Evolutionary conservation across 2,329 filamentous ascomycete species (phyloP).

Genomic region (Parafenestella ontariensis): DNA sequence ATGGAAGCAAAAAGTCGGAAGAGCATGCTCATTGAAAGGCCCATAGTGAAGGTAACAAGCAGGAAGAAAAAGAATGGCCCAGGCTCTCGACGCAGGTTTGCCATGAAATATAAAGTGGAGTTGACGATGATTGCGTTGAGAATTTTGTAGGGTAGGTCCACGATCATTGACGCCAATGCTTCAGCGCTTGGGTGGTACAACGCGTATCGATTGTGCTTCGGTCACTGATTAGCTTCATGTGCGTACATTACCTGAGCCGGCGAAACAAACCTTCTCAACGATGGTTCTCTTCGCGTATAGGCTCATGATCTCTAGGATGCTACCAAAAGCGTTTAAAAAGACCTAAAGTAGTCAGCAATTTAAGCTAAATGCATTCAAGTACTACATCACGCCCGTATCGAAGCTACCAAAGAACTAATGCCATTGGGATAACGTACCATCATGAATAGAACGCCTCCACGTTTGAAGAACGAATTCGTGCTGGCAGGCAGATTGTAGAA

Average conservation of each 20-base stretch:
- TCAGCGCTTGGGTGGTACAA: conserved; percentile 89
- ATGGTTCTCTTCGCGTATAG: conserved; percentile 85
- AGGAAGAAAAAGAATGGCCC: conserved; percentile 84
- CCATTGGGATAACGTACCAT: conserved; percentile 47
- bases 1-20: conserved; percentile 78
- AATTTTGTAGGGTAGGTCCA: conserved; percentile 81
- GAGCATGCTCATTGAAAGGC: conserved; percentile 79
- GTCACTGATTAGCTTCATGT: conserved; percentile 2
- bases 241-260: too few relatives aligned
- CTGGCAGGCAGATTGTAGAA: conserved; percentile 61
- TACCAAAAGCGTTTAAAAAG: conserved; percentile 64
- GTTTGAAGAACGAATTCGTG: conserved; percentile 61
- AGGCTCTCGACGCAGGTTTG: conserved; percentile 73
- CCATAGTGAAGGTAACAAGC: conserved; percentile 62
- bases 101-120: conserved; percentile 81
- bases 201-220: conserved; percentile 76
- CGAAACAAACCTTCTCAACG: conserved; percentile 70
- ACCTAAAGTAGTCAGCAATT: conserved; percentile 43
- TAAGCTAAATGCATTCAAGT: conserved; percentile 60
- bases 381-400: conserved; percentile 32
- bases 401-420: not conserved
- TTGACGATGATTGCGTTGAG: conserved; percentile 75
- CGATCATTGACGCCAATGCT: conserved; percentile 79
- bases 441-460: conserved; percentile 65
- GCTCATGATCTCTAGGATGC: conserved; percentile 65